Base-by-base conservation (phyloP, 495 filamentous ascomycete species). In the Annulohypoxylon stygium region DNA sequence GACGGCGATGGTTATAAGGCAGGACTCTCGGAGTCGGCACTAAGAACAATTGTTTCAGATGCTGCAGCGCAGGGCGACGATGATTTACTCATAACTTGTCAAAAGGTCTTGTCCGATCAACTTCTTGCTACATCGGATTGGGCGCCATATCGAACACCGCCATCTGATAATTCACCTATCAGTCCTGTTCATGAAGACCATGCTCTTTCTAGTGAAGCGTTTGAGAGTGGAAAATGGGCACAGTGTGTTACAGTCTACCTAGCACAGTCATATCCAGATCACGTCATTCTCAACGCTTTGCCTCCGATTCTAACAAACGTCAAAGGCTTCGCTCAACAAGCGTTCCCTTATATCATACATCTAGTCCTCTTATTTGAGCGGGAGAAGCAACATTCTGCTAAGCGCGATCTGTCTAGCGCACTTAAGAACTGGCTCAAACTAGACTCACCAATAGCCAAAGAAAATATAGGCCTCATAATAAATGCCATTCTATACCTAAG, bases 401-500 rank as follows among this genome's bases (percentile, higher is more conserved):
- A 86, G 61, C 79, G 81, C 12, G 76, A 75, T 25, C 71, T 90
- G 7, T 90, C 88, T 0, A 78, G 78, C 20, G 85, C 86, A 0
- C 78, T 85, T 43, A 82, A 78, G 65, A 75, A 73, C 12, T 90
- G 86, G 88, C 83, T 91, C 58, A 71, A 74, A 9, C 75, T 77
- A 9, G 78, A 79, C 4, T 81, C 84, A n/a, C 51, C 69, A 4
- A 55, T 74, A 54, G 81, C 81, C 12, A 86, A 80, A 57, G 82
- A 85, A 34, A 87, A 87, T 34, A 67, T 83, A 58, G 82, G 83
- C 73, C 80, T 94, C 64, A 85, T 98, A 1, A 86, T 98, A 39
- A 91, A 91, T 61, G 90, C 90, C 11, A 86, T 98, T 59, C 83
- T 98, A n/a, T 98, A 97, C 75, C 85, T 99, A 43, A 89, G 94